Conservation (phyloP, 2,329 filamentous ascomycete species). For the Cytospora chrysosperma region DNA sequence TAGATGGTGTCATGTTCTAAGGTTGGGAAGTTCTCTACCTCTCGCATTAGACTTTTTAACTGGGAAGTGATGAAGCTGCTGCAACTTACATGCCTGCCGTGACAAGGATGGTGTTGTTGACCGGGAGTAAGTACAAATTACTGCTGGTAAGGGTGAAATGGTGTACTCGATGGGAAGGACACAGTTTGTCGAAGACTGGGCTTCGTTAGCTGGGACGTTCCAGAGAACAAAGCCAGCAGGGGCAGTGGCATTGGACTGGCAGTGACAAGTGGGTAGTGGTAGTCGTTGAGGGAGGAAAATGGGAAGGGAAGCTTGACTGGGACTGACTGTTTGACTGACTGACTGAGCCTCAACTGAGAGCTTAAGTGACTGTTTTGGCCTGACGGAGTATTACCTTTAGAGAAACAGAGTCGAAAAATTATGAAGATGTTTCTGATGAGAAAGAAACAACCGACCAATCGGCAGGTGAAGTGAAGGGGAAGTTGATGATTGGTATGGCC, state of each 20-base stretch:
- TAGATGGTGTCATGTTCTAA: slow-evolving; percentile 18
- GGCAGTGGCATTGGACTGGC: background rate
- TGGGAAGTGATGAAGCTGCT: background rate
- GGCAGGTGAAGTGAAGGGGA: background rate
- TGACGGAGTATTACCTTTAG: background rate
- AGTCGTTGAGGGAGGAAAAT: no score
- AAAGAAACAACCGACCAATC: background rate
- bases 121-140: background rate
- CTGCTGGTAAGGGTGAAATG: background rate
- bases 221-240: background rate
- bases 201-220: background rate
- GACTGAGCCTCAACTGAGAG: background rate
- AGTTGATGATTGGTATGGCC: background rate
- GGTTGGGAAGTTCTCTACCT: background rate
- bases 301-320: background rate
- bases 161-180: background rate
- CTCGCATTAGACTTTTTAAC: background rate
- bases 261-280: background rate
- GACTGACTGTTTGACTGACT: background rate
- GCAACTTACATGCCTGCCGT: slow-evolving; percentile 10
- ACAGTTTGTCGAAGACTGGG: background rate
- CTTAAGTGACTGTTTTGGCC: background rate
- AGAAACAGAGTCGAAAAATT: background rate
- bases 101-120: background rate
- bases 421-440: background rate